Base-by-base conservation (phyloP, 257 asterid genomes). In the Solanum sejunctum region DNA sequence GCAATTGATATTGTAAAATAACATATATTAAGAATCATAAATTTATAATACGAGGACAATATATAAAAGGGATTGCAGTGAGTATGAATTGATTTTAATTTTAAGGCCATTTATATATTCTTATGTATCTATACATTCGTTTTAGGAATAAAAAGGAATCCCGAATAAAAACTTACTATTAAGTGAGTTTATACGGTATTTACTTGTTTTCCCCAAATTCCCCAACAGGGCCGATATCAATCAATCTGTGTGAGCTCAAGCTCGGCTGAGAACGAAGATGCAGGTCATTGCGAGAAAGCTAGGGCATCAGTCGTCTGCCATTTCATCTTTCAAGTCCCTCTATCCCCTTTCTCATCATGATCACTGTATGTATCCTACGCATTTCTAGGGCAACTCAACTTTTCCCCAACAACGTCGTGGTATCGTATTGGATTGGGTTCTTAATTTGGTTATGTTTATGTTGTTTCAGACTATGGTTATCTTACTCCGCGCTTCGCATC, bases 401-500 rank as follows among this genome's bases (percentile, higher is more conserved):
- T 23, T 17, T 18, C 56, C n/a, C 43, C 10, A 51, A 32, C 36
- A 70, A 20, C 66, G 57, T 18, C 6, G 54, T 7, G 18, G 2
- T 80, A 58, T 21, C 1, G 52, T 21, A 58, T 79, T 26, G 49
- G 12, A 51, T 23, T 4, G 52, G 47, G 80, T 55, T 67, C 13
- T 63, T 55, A 9, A 39, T 45, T 72, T 58, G 13, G 3, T 43
- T 56, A 71, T 8, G 49, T 56, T 83, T 83, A 28, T 7, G 60
- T 86, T 66, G 43, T 83, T 89, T 83, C 91, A 95, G 99, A 83
- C 86, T 86, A 89, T 92, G 98, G 95, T 63, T 87, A 81, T 85
- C 91, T 91, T 72, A 88, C 84, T 84, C 93, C 92, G 83, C 89
- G 97, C 86, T 85, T 85, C 61, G 90, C 96, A 85, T 96, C 98